phyloP scores from a whole-genome alignment of 306 rosid species.

The Lathyrus aphaca region DNA sequence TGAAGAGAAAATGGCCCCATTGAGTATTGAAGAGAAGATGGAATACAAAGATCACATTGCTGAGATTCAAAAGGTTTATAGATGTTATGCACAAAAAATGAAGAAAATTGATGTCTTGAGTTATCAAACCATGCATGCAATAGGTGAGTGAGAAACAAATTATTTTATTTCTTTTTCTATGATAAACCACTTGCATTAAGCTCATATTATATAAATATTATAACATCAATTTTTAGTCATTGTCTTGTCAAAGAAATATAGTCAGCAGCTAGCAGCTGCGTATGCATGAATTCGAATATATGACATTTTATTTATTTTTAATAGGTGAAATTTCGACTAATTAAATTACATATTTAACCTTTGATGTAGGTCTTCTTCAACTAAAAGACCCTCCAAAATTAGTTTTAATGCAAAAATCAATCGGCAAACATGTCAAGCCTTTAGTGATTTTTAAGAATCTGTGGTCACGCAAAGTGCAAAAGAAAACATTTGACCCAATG shows the following conservation, averaged over 20 bases:
- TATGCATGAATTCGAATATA: too few species aligned
- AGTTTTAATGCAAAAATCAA: slow-evolving; percentile 48
- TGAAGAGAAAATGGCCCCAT: slow-evolving; percentile 45
- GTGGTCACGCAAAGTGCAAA: slow-evolving; percentile 56
- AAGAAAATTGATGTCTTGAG: slow-evolving; percentile 78
- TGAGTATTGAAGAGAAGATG: slow-evolving; percentile 56
- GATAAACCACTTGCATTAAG: neutral
- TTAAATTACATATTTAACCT: slow-evolving; percentile 19
- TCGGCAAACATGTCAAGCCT: slow-evolving; percentile 46
- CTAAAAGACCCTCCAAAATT: slow-evolving; percentile 58
- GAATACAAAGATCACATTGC: slow-evolving; percentile 60
- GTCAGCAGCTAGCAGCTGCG: too few species aligned
- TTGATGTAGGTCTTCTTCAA: slow-evolving; percentile 68
- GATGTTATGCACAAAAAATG: slow-evolving; percentile 68
- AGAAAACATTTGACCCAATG: slow-evolving; percentile 48
- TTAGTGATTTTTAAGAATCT: slow-evolving; percentile 49
- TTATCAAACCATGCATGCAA: slow-evolving; percentile 81
- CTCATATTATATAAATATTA: too few species aligned
- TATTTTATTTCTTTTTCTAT: neutral
- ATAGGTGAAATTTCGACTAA: too few species aligned
- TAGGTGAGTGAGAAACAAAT: slow-evolving; percentile 62
- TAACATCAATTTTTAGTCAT: too few species aligned
- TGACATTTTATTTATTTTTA: too few species aligned
- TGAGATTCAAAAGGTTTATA: slow-evolving; percentile 69
- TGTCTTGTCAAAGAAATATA: too few species aligned